Conservation (phyloP, 2,329 filamentous ascomycete species). For the Epichloe uncinata region DNA sequence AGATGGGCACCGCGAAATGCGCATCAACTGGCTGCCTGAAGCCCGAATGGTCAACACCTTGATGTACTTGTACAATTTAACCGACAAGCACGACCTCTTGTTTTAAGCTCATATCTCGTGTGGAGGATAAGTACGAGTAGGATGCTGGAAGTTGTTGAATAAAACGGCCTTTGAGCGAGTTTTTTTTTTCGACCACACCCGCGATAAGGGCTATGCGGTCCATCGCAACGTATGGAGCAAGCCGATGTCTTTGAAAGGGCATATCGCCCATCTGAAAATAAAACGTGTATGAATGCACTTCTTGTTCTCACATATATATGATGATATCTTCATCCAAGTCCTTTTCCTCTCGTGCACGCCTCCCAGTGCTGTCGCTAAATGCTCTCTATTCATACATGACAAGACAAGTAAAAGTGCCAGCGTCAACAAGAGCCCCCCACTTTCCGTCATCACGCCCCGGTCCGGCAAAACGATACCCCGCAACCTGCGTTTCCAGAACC, state of each 20-base stretch:
- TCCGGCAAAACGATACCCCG: slow-evolving; percentile 1
- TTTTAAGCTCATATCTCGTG: neutral
- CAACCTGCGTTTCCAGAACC: no score
- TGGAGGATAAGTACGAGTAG: slow-evolving; percentile 4
- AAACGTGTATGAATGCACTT: no score
- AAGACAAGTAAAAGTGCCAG: no score
- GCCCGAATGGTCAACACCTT: slow-evolving; percentile 19
- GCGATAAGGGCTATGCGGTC: slow-evolving; percentile 4
- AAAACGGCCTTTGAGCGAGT: slow-evolving; percentile 4
- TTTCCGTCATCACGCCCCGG: neutral
- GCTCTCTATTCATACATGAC: no score
- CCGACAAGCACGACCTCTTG: slow-evolving; percentile 12
- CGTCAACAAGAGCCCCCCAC: neutral
- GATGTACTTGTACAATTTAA: slow-evolving; percentile 19
- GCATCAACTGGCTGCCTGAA: slow-evolving; percentile 11
- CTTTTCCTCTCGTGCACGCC: no score
- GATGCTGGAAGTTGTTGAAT: neutral
- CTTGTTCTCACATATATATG: no score
- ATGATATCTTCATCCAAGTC: no score
- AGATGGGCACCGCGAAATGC: slow-evolving; percentile 12
- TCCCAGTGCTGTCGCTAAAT: no score
- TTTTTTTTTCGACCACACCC: neutral
- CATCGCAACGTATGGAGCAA: no score
- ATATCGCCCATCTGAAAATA: no score
- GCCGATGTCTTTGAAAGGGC: no score